These are phyloP conservation scores for Fusarium sterilihyphosum DNA, from an alignment of 2,329 filamentous ascomycete genomes.

Conservation along the genomic window DNA sequence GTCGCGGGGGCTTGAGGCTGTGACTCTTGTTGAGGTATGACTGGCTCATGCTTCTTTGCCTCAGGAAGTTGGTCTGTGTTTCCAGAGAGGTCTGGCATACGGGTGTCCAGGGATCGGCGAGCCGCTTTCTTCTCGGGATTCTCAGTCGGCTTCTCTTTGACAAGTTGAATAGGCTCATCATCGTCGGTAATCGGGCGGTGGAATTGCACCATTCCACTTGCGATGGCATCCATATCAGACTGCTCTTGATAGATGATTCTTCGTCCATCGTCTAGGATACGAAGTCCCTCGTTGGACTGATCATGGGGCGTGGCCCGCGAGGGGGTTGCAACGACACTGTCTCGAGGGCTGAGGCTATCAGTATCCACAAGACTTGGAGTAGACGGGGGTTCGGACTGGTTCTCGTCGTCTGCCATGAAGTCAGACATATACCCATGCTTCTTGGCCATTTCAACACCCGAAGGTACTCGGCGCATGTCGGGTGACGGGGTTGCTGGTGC, in stretches of 20 bases:
- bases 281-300: slow-evolving; percentile 43
- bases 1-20: background rate
- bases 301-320: slow-evolving; percentile 34
- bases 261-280: slow-evolving; percentile 42
- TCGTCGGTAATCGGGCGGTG: slow-evolving; percentile 36
- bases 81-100: slow-evolving; percentile 33
- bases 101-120: slow-evolving; percentile 30
- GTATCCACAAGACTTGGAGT: slow-evolving; percentile 46
- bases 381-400: slow-evolving; percentile 44
- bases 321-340: slow-evolving; percentile 42
- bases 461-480: slow-evolving; percentile 39
- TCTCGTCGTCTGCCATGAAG: slow-evolving; percentile 43
- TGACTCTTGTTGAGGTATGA: background rate
- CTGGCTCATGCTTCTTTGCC: background rate
- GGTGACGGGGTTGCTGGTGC: slow-evolving; percentile 21
- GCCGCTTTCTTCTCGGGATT: slow-evolving; percentile 11
- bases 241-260: slow-evolving; percentile 43
- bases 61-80: background rate
- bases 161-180: slow-evolving; percentile 38
- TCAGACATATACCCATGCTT: slow-evolving; percentile 44
- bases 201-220: slow-evolving; percentile 36
- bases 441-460: slow-evolving; percentile 43
- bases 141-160: slow-evolving; percentile 27
- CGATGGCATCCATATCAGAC: slow-evolving; percentile 39
- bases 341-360: slow-evolving; percentile 45